These are phyloP conservation scores for Helminthosporium solani DNA, from an alignment of 2,329 filamentous ascomycete genomes.

Conservation along the genomic window DNA sequence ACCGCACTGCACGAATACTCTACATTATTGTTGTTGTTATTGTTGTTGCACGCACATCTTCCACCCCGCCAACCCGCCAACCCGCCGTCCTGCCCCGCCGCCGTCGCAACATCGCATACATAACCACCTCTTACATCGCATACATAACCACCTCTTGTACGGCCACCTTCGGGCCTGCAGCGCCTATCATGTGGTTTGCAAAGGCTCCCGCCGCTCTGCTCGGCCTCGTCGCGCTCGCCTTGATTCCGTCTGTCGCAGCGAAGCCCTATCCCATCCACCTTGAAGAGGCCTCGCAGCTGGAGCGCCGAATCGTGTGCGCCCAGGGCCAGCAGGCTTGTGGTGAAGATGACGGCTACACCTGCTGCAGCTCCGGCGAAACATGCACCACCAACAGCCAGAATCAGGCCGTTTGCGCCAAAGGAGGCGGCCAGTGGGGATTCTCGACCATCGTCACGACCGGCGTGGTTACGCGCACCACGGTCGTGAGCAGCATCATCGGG, in stretches of 20 bases:
- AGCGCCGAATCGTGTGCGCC: constrained; percentile 20
- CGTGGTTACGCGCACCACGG: constrained; percentile 54
- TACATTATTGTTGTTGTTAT: constrained; percentile 9
- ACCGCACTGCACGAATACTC: background rate
- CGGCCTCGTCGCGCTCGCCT: constrained; percentile 42
- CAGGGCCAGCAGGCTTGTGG: constrained; percentile 31
- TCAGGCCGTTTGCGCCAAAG: constrained; percentile 36
- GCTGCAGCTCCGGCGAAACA: constrained; percentile 32
- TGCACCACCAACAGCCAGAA: constrained; percentile 39
- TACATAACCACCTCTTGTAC: constrained; percentile 1
- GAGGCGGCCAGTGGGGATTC: constrained; percentile 54
- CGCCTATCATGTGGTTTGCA: constrained; percentile 29
- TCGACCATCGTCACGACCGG: constrained; percentile 60
- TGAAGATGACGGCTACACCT: constrained; percentile 33
- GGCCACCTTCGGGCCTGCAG: constrained; percentile 4
- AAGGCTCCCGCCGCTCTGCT: constrained; percentile 71
- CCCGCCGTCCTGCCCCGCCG: constrained; percentile 11
- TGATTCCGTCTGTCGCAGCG: constrained; percentile 56
- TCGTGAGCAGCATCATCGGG: constrained; percentile 48
- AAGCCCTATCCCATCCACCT: constrained; percentile 34
- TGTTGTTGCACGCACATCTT: background rate
- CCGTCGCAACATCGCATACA: constrained; percentile 10
- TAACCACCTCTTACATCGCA: constrained; percentile 4
- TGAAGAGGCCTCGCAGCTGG: constrained; percentile 30
- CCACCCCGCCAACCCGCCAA: constrained; percentile 18